These are phyloP conservation scores for Abrus pulchellus DNA, from an alignment of 306 rosid genomes.

Conservation along the genomic window DNA sequence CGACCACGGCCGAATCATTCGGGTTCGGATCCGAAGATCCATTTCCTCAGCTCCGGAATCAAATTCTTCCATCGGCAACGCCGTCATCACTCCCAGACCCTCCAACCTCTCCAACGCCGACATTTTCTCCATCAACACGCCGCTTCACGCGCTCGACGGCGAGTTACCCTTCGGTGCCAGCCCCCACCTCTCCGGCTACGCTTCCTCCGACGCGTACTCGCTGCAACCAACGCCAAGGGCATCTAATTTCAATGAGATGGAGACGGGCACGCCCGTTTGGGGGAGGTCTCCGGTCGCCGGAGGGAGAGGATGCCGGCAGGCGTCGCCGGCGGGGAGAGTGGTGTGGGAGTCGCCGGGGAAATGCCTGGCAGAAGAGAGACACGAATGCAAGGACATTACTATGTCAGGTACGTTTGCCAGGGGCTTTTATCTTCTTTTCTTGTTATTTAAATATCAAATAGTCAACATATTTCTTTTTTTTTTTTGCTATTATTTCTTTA, in stretches of 20 bases:
- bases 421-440: background rate
- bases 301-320: conserved; percentile 2
- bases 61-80: conserved; percentile 24
- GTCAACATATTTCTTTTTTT: no score
- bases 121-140: conserved; percentile 68
- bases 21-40: conserved; percentile 54
- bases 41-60: conserved; percentile 60
- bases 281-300: conserved; percentile 43
- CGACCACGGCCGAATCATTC: conserved; percentile 58
- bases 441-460: background rate
- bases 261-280: conserved; percentile 44
- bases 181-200: conserved; percentile 42
- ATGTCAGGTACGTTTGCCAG: conserved; percentile 41
- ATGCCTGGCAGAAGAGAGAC: conserved; percentile 42
- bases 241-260: conserved; percentile 61
- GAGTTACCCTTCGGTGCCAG: conserved; percentile 14
- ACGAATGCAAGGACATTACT: conserved; percentile 53
- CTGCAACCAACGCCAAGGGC: conserved; percentile 78
- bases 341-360: conserved; percentile 48
- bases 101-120: conserved; percentile 84
- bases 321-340: conserved; percentile 10
- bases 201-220: conserved; percentile 44
- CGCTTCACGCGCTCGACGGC: conserved; percentile 25
- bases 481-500: no score
- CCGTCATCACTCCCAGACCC: conserved; percentile 66